Conservation (phyloP, 306 rosid genomes). For the Carpinus viminea region DNA sequence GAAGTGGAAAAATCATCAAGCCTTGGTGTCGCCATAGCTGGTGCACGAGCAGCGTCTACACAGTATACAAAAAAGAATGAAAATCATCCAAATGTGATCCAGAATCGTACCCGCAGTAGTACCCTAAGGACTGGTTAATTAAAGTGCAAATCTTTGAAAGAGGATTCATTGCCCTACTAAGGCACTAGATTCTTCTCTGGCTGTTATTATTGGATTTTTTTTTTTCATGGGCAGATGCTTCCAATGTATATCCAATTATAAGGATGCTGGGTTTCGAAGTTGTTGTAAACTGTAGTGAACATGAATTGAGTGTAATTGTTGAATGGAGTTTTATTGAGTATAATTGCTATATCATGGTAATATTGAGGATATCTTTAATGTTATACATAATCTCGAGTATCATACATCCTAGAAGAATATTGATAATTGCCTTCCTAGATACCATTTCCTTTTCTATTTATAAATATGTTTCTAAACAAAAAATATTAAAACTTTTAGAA, state of each 20-base stretch:
- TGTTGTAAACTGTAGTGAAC: background rate
- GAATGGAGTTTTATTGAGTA: background rate
- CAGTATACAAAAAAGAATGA: slow-evolving; percentile 70
- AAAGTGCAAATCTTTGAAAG: slow-evolving; percentile 24
- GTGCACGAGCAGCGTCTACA: slow-evolving; percentile 85
- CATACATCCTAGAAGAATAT: background rate
- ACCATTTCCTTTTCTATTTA: background rate
- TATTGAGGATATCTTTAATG: background rate
- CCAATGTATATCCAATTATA: background rate
- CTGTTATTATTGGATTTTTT: background rate
- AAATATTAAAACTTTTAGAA: too few species aligned
- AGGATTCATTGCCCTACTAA: slow-evolving; percentile 26
- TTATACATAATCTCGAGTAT: background rate
- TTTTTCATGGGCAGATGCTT: background rate
- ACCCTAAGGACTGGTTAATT: slow-evolving; percentile 24
- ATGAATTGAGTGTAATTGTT: background rate
- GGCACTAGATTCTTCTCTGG: slow-evolving; percentile 36
- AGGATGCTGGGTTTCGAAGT: background rate
- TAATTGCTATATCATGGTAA: background rate
- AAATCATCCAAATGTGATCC: slow-evolving; percentile 26
- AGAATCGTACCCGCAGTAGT: slow-evolving; percentile 7
- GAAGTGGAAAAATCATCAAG: slow-evolving; percentile 61
- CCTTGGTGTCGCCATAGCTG: slow-evolving; percentile 72
- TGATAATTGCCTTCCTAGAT: background rate
- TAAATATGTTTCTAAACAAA: too few species aligned